Percentiles rank a stretch among this genome's conserved stretches.
These are phyloP conservation scores for Zasmidium citrigriseum DNA, from an alignment of 2,329 filamentous ascomycete genomes.

Conservation along the genomic window DNA sequence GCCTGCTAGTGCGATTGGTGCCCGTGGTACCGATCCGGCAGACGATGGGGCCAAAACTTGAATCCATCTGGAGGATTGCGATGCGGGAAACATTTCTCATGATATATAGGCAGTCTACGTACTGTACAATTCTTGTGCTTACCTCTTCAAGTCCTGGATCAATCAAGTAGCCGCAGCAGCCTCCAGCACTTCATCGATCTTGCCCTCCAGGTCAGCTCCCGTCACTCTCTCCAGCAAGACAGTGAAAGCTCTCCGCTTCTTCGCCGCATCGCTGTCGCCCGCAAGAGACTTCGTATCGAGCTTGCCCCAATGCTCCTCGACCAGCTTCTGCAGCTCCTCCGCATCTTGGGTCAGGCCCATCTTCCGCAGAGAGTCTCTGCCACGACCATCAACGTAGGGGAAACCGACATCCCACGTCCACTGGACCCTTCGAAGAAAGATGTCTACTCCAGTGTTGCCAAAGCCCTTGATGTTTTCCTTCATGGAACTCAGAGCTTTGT, in stretches of 20 bases:
- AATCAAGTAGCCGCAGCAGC: conserved; percentile 1
- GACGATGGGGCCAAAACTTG: too few relatives aligned
- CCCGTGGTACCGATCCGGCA: background rate
- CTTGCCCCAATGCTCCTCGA: conserved; percentile 41
- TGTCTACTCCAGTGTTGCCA: conserved; percentile 43
- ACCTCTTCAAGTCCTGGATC: too few relatives aligned
- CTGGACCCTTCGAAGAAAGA: conserved; percentile 46
- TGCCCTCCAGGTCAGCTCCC: conserved; percentile 41
- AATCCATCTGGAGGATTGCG: too few relatives aligned
- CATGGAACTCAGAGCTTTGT: conserved; percentile 33
- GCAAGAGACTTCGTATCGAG: conserved; percentile 33
- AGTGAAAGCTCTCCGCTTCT: conserved; percentile 43
- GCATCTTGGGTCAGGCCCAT: conserved; percentile 40
- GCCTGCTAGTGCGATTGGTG: background rate
- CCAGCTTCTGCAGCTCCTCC: conserved; percentile 34
- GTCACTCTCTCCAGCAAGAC: conserved; percentile 41
- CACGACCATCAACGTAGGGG: conserved; percentile 43
- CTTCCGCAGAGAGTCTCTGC: conserved; percentile 36
- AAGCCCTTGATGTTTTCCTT: conserved; percentile 43
- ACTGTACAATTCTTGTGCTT: too few relatives aligned
- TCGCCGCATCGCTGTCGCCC: conserved; percentile 35
- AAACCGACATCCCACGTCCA: conserved; percentile 41
- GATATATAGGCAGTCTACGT: too few relatives aligned
- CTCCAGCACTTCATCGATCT: conserved; percentile 16
- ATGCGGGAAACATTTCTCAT: too few relatives aligned